These are phyloP conservation scores for Botryosphaeria dothidea DNA, from an alignment of 2,329 filamentous ascomycete genomes.

Conservation along the genomic window DNA sequence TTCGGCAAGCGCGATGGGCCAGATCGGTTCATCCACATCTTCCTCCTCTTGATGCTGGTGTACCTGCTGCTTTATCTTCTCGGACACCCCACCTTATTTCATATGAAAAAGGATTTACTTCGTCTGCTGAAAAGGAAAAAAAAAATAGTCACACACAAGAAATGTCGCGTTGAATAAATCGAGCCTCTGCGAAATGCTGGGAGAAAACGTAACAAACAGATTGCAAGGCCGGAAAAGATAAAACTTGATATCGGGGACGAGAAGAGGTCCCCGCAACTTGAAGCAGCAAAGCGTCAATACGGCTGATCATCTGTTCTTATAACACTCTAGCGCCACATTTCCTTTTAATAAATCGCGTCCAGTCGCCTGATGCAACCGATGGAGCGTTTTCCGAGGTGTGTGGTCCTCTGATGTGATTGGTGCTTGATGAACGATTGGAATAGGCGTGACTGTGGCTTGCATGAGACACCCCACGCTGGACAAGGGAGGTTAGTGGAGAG, in stretches of 20 bases:
- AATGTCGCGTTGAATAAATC: too few species aligned
- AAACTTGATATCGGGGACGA: not conserved
- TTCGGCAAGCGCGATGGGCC: too few species aligned
- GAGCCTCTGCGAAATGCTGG: too few species aligned
- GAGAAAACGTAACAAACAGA: too few species aligned
- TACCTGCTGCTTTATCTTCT: too few species aligned
- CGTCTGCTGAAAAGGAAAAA: too few species aligned
- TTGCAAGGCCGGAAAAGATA: too few species aligned
- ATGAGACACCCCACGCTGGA: not conserved
- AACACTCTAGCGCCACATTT: not conserved
- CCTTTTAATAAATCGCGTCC: not conserved
- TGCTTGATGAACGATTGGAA: not conserved
- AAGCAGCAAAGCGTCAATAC: not conserved
- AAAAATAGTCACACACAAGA: too few species aligned
- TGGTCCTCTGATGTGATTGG: not conserved
- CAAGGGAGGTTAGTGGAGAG: not conserved
- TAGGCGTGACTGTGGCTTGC: constrained; percentile 2
- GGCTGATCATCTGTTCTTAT: not conserved
- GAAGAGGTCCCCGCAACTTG: not conserved
- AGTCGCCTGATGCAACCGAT: not conserved
- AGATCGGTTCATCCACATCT: too few species aligned
- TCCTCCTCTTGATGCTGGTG: too few species aligned
- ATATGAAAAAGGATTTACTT: too few species aligned
- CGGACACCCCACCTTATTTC: too few species aligned
- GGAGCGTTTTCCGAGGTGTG: not conserved